Conservation (phyloP, 1,284 basidiomycete species). For the Pholiota adiposa region DNA sequence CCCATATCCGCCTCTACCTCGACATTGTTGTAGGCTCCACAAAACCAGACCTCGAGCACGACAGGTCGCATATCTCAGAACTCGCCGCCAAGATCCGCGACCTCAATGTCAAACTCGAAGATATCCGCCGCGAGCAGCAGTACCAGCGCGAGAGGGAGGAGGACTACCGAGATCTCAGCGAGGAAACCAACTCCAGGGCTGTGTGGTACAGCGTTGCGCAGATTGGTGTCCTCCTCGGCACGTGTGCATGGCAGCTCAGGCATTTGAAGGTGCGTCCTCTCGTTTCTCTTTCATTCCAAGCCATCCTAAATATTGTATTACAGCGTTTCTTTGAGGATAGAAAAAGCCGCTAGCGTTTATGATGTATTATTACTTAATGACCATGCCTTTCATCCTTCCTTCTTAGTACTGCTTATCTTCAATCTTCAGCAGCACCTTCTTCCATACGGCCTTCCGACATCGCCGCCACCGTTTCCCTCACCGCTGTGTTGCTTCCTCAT, state of each 20-base stretch:
- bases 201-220: constrained; percentile 94
- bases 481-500: constrained; percentile 52
- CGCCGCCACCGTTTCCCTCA: constrained; percentile 53
- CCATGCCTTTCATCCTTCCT: constrained; percentile 3
- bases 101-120: constrained; percentile 90
- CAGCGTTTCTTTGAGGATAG: constrained; percentile 90
- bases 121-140: constrained; percentile 94
- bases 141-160: constrained; percentile 96
- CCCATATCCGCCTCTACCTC: constrained; percentile 93
- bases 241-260: constrained; percentile 92
- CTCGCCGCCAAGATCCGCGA: constrained; percentile 88
- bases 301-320: constrained; percentile 16
- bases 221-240: constrained; percentile 82
- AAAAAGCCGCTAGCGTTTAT: constrained; percentile 66
- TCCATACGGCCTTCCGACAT: constrained; percentile 59
- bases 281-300: constrained; percentile 3
- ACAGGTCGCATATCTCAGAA: constrained; percentile 87
- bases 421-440: constrained; percentile 72
- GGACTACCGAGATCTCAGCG: constrained; percentile 89
- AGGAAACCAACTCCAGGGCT: constrained; percentile 86
- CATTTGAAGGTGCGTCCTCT: constrained; percentile 78
- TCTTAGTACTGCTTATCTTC: constrained; percentile 28
- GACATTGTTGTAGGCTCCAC: constrained; percentile 91
- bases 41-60: constrained; percentile 82
- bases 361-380: constrained; percentile 17